These are phyloP conservation scores for Piloderma croceum DNA, from an alignment of 768 basidiomycete genomes.

Conservation along the genomic window DNA sequence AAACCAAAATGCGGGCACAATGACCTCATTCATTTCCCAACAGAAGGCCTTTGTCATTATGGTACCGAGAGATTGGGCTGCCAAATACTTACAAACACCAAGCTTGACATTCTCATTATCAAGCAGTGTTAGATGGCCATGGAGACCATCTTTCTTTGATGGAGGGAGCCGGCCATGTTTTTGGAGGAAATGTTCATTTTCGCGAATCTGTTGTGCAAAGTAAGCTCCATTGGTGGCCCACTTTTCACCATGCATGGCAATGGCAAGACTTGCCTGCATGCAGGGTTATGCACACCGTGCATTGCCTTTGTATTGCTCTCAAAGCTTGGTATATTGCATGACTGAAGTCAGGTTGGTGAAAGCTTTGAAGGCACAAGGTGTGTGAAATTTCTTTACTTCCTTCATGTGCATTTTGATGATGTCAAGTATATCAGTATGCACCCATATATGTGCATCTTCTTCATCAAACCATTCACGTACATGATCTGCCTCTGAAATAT, in stretches of 20 bases:
- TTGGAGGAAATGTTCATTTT: constrained; percentile 1
- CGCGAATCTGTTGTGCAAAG: constrained; percentile 2
- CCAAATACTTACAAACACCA: not conserved
- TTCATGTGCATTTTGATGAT: constrained; percentile 1
- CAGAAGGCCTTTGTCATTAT: not conserved
- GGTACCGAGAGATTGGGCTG: not conserved
- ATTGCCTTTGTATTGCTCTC: not conserved
- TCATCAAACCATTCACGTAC: not conserved
- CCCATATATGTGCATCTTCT: not conserved
- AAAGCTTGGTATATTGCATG: constrained; percentile 2
- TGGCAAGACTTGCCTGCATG: constrained; percentile 1
- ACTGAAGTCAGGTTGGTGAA: constrained; percentile 1
- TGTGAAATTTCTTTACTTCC: not conserved
- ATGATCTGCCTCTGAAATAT: too few species aligned
- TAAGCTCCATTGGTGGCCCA: too few species aligned
- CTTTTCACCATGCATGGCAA: constrained; percentile 1
- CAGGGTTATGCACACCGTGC: not conserved
- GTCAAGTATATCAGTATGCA: not conserved
- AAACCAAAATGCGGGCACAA: not conserved
- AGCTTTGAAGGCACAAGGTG: not conserved
- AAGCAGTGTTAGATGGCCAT: not conserved
- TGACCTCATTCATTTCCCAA: not conserved
- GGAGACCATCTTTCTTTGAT: not conserved
- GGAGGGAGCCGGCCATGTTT: constrained; percentile 1
- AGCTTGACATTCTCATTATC: not conserved